Conservation (phyloP, 345 rosid genomes). For the Cardamine resedifolia region DNA sequence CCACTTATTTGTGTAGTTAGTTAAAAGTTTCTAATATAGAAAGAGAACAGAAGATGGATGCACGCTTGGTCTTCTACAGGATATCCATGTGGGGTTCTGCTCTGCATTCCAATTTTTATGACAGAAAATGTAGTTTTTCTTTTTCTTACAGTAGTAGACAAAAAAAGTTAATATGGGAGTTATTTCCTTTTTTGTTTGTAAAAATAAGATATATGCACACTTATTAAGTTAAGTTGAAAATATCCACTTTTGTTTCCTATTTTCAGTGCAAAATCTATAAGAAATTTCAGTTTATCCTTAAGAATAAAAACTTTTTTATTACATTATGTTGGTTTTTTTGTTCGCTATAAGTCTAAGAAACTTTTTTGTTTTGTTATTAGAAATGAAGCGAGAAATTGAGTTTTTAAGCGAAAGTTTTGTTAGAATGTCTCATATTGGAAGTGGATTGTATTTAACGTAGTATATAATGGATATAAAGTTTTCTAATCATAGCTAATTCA, state of each 20-base stretch:
- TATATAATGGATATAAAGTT: background rate
- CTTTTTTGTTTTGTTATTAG: background rate
- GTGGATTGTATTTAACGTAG: background rate
- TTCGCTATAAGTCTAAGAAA: too few relatives aligned
- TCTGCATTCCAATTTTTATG: background rate
- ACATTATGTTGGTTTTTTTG: background rate
- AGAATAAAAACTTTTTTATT: background rate
- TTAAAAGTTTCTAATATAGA: background rate
- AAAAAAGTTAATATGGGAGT: background rate
- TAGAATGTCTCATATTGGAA: background rate
- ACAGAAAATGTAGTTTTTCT: background rate
- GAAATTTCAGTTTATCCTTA: background rate
- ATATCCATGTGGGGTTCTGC: slow-evolving; percentile 46
- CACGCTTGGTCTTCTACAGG: slow-evolving; percentile 40
- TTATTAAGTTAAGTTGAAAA: background rate
- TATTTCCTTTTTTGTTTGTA: background rate
- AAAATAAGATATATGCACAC: background rate
- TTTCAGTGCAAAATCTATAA: background rate
- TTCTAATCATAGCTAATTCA: background rate
- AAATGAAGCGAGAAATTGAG: too few relatives aligned
- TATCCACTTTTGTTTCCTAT: background rate
- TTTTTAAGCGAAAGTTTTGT: background rate
- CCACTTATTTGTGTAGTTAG: background rate
- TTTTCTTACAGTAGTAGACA: background rate
- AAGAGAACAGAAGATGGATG: slow-evolving; percentile 18